phyloP scores from a whole-genome alignment of 257 asterid genomes.

The Prunella vulgaris region DNA sequence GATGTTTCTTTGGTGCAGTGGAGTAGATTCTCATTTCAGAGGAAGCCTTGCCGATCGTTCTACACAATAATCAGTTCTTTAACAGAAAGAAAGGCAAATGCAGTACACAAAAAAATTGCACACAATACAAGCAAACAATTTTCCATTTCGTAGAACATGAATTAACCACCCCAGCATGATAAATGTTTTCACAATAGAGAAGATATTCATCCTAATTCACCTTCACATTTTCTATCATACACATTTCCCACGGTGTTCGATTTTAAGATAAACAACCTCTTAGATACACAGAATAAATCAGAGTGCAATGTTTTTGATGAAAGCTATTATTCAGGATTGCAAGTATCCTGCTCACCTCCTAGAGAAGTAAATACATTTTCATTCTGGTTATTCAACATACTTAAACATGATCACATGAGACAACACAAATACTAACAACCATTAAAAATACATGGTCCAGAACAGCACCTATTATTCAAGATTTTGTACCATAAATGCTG shows the following conservation, averaged over 20 bases:
- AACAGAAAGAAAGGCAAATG: constrained; percentile 1
- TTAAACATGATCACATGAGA: not conserved
- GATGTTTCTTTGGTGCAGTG: constrained; percentile 42
- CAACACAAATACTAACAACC: not conserved
- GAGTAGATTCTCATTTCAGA: constrained; percentile 84
- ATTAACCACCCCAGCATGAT: not conserved
- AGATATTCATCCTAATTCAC: not conserved
- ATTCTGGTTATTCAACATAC: not conserved
- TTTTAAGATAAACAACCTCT: not conserved
- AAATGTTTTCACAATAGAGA: not conserved
- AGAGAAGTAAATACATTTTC: not conserved
- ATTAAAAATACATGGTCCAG: not conserved
- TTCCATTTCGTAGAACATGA: constrained; percentile 2
- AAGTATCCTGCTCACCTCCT: not conserved
- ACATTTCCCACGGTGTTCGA: not conserved
- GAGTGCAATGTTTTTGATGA: not conserved
- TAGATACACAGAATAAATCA: not conserved
- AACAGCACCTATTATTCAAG: not conserved
- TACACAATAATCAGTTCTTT: constrained; percentile 28
- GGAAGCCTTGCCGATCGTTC: constrained; percentile 83
- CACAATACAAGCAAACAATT: not conserved
- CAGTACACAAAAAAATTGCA: not conserved
- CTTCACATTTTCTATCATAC: not conserved
- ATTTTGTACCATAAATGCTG: not conserved
- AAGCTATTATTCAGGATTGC: not conserved